Percentiles rank a stretch among this genome's conserved stretches.
Conservation (phyloP, 1,284 basidiomycete species). For the Boletellus deceptivus region DNA sequence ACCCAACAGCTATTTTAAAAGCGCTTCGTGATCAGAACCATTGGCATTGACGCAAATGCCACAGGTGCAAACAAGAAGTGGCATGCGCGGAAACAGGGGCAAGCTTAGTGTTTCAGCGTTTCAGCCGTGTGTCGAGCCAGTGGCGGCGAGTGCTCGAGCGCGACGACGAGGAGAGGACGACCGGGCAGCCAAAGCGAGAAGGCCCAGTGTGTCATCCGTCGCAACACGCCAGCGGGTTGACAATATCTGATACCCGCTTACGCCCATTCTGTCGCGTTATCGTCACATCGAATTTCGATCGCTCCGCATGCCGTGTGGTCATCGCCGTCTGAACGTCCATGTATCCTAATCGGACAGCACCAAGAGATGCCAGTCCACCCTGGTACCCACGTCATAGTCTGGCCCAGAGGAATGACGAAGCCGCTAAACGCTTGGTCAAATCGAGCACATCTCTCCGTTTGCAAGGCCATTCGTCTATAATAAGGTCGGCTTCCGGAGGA, state of each 20-base stretch:
- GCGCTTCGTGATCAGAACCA: not conserved
- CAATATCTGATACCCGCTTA: constrained; percentile 53
- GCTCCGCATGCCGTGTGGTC: constrained; percentile 40
- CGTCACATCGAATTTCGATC: not conserved
- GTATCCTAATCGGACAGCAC: constrained; percentile 48
- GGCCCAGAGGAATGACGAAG: constrained; percentile 55
- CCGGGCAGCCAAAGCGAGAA: constrained; percentile 18
- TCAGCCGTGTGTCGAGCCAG: constrained; percentile 9
- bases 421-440: constrained; percentile 53
- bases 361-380: constrained; percentile 54
- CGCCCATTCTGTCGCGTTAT: constrained; percentile 36
- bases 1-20: no score
- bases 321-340: constrained; percentile 52
- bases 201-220: constrained; percentile 38
- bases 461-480: constrained; percentile 58
- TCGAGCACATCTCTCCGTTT: constrained; percentile 52
- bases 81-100: not conserved
- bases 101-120: not conserved
- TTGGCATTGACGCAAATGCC: no score
- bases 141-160: no score
- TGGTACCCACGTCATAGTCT: constrained; percentile 48
- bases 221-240: constrained; percentile 47
- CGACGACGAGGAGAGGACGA: constrained; percentile 2
- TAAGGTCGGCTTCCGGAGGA: constrained; percentile 55
- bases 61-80: not conserved